These are phyloP conservation scores for Bryoglossum gracile DNA, from an alignment of 495 filamentous ascomycete species.

Conservation along the genomic window DNA sequence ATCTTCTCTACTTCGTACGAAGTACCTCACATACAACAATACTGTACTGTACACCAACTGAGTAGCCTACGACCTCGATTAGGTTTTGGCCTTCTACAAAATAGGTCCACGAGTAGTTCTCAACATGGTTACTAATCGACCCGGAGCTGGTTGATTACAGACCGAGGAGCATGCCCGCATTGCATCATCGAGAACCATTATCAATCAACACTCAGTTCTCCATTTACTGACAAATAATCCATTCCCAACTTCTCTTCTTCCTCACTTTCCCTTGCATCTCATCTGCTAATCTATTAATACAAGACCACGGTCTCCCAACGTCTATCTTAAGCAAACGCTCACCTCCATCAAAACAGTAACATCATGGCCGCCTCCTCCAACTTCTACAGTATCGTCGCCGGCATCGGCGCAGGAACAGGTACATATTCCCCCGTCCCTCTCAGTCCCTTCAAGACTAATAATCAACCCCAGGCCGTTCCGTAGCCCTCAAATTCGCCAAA, in stretches of 20 bases:
- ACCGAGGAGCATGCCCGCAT: neutral
- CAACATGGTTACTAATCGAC: neutral
- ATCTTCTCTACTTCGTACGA: no score
- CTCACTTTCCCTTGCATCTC: neutral
- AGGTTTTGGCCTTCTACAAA: no score
- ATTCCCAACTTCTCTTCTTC: neutral
- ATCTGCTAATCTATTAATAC: neutral
- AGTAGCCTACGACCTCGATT: no score
- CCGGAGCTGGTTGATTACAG: no score
- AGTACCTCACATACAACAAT: no score
- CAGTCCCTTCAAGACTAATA: conserved; percentile 1
- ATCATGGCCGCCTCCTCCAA: conserved; percentile 32
- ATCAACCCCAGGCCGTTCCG: conserved; percentile 22
- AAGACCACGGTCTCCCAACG: conserved; percentile 11
- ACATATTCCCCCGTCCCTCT: conserved; percentile 13
- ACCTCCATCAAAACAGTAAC: conserved; percentile 1
- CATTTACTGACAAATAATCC: neutral
- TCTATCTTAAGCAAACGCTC: conserved; percentile 5
- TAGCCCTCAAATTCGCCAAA: conserved; percentile 55
- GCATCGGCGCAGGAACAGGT: conserved; percentile 66
- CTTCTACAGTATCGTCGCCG: conserved; percentile 64
- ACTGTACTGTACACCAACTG: no score
- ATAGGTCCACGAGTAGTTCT: no score
- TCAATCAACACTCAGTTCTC: neutral
- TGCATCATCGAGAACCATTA: neutral